A percentile compares a stretch with the other conserved stretches of the same genome.
These are phyloP conservation scores for Phytophthora parvispora DNA, from an alignment of 352 stramenopile species.

Conservation along the genomic window DNA sequence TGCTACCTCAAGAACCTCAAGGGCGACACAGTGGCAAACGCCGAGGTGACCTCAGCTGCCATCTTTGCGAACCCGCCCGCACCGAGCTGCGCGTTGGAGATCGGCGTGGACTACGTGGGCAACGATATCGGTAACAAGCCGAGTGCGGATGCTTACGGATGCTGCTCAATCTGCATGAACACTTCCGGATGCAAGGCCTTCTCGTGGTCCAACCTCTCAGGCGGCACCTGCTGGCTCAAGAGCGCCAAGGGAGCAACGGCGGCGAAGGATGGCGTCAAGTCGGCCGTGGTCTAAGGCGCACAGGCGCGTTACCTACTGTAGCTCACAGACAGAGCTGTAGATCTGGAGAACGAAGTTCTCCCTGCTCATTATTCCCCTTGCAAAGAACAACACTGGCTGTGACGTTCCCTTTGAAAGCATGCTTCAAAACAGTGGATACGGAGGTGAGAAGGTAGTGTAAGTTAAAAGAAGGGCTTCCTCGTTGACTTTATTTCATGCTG, in stretches of 20 bases:
- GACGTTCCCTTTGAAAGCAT: no score
- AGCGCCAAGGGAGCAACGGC: conserved; percentile 27
- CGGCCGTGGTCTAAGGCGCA: conserved; percentile 19
- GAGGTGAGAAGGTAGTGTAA: no score
- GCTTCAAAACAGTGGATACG: no score
- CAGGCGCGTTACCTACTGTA: not conserved
- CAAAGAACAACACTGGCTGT: no score
- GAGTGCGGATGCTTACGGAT: conserved; percentile 23
- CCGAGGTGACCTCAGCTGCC: conserved; percentile 11
- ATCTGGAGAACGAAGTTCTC: not conserved
- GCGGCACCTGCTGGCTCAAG: conserved; percentile 70
- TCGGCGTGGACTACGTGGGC: conserved; percentile 30
- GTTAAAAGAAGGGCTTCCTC: conserved; percentile 30
- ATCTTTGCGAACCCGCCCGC: conserved; percentile 19
- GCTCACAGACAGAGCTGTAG: not conserved
- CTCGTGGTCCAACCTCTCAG: conserved; percentile 51
- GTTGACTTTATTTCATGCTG: conserved; percentile 32
- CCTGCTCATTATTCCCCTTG: not conserved
- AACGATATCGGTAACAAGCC: conserved; percentile 20
- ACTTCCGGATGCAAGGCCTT: conserved; percentile 25
- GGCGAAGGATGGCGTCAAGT: conserved; percentile 17
- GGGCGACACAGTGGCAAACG: conserved; percentile 14
- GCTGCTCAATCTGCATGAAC: conserved; percentile 27
- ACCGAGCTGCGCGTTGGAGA: conserved; percentile 26
- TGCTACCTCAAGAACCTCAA: conserved; percentile 46